Percentiles rank a stretch among this genome's conserved stretches.
phyloP scores from a whole-genome alignment of 768 basidiomycete species.

The Phylloporus sp. region DNA sequence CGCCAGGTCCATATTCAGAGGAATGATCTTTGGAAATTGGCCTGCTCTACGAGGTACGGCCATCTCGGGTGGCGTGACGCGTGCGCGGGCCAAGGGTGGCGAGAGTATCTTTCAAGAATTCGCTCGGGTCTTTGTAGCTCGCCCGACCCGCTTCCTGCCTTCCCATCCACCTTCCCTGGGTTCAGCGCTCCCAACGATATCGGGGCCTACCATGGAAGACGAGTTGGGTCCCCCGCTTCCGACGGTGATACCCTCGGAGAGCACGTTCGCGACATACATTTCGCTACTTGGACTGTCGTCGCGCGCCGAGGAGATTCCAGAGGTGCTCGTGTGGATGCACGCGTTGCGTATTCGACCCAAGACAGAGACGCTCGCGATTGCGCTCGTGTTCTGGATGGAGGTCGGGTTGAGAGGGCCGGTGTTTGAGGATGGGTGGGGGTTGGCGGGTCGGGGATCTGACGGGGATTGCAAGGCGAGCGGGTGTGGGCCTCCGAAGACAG shows the following conservation, averaged over 20 bases:
- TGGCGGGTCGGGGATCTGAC: background rate
- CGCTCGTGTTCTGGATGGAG: conserved; percentile 69
- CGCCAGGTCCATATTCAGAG: conserved; percentile 49
- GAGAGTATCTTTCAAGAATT: conserved; percentile 21
- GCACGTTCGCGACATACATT: conserved; percentile 55
- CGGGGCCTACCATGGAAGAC: background rate
- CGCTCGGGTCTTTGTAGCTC: conserved; percentile 8
- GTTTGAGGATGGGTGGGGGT: conserved; percentile 40
- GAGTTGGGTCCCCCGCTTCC: conserved; percentile 18
- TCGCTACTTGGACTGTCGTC: conserved; percentile 50
- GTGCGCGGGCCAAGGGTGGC: conserved; percentile 11
- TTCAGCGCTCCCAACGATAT: conserved; percentile 5
- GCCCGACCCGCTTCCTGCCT: conserved; percentile 14
- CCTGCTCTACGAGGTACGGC: conserved; percentile 33
- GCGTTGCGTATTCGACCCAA: conserved; percentile 48
- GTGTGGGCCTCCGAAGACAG: conserved; percentile 11
- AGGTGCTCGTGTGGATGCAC: conserved; percentile 71
- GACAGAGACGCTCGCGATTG: conserved; percentile 51
- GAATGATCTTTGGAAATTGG: conserved; percentile 55
- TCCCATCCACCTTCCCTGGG: background rate
- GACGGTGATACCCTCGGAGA: conserved; percentile 45
- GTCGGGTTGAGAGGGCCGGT: conserved; percentile 57
- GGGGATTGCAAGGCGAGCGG: background rate
- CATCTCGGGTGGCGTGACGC: conserved; percentile 29
- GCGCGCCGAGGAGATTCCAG: conserved; percentile 56